phyloP scores from a whole-genome alignment of 257 asterid species.

The Echites panduratus region DNA sequence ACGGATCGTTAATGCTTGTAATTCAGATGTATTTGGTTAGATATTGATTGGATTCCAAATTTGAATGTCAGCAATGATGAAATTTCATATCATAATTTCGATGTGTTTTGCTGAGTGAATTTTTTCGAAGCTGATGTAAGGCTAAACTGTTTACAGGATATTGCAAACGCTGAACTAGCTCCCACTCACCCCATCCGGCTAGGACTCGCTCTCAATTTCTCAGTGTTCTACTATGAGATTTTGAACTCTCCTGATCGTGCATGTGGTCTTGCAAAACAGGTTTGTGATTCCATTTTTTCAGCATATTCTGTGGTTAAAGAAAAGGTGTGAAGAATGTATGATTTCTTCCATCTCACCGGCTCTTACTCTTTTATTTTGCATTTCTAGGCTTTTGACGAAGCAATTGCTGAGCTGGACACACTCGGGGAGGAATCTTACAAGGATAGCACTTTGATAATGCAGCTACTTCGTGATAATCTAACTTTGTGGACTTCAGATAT shows the following conservation, averaged over 20 bases:
- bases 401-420: constrained; percentile 87
- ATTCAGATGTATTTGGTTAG: neutral
- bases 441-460: constrained; percentile 96
- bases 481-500: constrained; percentile 92
- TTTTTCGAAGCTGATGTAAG: neutral
- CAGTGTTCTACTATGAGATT: constrained; percentile 81
- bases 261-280: constrained; percentile 86
- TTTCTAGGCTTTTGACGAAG: constrained; percentile 81
- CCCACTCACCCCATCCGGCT: constrained; percentile 88
- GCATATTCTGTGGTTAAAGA: neutral
- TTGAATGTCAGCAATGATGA: neutral
- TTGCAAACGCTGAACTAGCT: constrained; percentile 71
- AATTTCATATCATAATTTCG: neutral
- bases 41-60: neutral
- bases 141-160: constrained; percentile 40
- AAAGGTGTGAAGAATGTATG: neutral
- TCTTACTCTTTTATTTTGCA: constrained; percentile 3
- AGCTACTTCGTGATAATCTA: constrained; percentile 91
- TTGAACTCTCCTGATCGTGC: constrained; percentile 84
- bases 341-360: neutral
- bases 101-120: neutral
- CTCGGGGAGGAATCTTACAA: constrained; percentile 93
- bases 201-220: constrained; percentile 85
- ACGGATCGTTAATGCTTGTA: neutral
- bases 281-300: constrained; percentile 4